phyloP scores from a whole-genome alignment of 2,329 filamentous ascomycete species.

The Chrysoporthe puriensis region DNA sequence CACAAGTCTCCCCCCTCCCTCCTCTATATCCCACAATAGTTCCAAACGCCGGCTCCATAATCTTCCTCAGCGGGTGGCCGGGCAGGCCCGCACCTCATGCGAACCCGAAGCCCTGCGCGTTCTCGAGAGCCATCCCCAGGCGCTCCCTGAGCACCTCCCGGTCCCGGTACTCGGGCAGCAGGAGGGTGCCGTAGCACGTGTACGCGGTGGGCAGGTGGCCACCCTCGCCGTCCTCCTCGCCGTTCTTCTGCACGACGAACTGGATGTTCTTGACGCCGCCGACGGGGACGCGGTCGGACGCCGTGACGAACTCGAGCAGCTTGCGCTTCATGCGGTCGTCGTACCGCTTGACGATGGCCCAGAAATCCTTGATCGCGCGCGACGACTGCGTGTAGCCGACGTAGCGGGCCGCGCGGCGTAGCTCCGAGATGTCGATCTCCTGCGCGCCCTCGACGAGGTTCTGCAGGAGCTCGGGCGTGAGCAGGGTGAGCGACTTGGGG shows the following conservation, averaged over 20 bases:
- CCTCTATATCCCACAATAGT: too few relatives aligned
- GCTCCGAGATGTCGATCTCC: slow-evolving; percentile 75
- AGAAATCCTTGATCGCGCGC: slow-evolving; percentile 77
- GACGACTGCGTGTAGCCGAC: slow-evolving; percentile 77
- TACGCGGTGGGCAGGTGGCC: slow-evolving; percentile 79
- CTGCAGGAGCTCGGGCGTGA: slow-evolving; percentile 72
- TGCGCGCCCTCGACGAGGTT: slow-evolving; percentile 81
- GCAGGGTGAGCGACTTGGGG: slow-evolving; percentile 70
- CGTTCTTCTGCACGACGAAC: slow-evolving; percentile 82
- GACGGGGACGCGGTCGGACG: slow-evolving; percentile 86
- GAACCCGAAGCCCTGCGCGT: slow-evolving; percentile 87
- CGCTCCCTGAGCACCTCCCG: slow-evolving; percentile 73
- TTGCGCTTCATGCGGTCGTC: slow-evolving; percentile 71
- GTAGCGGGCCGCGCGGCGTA: slow-evolving; percentile 75
- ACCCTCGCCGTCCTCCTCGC: slow-evolving; percentile 58
- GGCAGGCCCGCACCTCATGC: slow-evolving; percentile 47
- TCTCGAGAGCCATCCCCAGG: slow-evolving; percentile 82
- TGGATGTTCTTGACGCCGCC: slow-evolving; percentile 81
- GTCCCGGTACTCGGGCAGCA: slow-evolving; percentile 80
- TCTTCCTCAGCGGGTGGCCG: too few relatives aligned
- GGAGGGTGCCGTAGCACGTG: slow-evolving; percentile 89
- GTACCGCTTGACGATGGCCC: slow-evolving; percentile 74
- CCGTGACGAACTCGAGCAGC: slow-evolving; percentile 92
- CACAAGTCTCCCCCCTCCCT: too few relatives aligned
- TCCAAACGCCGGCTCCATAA: too few relatives aligned